These are phyloP conservation scores for Cymbidium sinense DNA, from an alignment of 106 monocot species.

Conservation along the genomic window DNA sequence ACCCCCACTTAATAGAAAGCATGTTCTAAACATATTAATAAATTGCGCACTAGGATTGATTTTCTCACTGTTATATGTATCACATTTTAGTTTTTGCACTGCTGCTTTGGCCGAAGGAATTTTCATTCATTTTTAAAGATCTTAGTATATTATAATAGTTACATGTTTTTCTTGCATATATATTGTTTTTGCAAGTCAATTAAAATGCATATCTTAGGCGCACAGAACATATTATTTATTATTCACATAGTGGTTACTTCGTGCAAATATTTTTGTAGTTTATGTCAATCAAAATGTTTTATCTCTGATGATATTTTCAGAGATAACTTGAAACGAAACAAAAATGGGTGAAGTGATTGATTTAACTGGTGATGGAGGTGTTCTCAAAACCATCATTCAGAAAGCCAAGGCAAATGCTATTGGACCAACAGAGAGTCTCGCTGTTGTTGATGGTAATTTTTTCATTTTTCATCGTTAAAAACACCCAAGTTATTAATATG, in stretches of 20 bases:
- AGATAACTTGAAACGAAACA: neutral
- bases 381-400: conserved; percentile 56
- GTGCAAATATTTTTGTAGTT: neutral
- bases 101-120: too few species aligned
- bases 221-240: neutral
- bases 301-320: neutral
- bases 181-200: neutral
- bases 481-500: neutral
- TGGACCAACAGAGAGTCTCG: conserved; percentile 60
- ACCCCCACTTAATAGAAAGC: too few species aligned
- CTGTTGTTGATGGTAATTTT: conserved; percentile 86
- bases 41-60: too few species aligned
- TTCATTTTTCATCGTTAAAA: neutral
- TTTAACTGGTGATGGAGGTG: conserved; percentile 88
- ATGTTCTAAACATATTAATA: too few species aligned
- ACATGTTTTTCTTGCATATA: too few species aligned
- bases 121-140: too few species aligned
- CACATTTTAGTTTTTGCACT: too few species aligned
- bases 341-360: conserved; percentile 60
- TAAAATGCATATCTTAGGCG: neutral
- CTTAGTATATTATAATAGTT: too few species aligned
- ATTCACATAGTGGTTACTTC: neutral
- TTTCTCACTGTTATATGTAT: too few species aligned
- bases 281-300: neutral
- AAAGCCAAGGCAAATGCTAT: conserved; percentile 70